Evolutionary conservation across 306 rosid species (phyloP), one percentile per base, ranked within the genome.

Genomic region (Cucurbita pepo): DNA sequence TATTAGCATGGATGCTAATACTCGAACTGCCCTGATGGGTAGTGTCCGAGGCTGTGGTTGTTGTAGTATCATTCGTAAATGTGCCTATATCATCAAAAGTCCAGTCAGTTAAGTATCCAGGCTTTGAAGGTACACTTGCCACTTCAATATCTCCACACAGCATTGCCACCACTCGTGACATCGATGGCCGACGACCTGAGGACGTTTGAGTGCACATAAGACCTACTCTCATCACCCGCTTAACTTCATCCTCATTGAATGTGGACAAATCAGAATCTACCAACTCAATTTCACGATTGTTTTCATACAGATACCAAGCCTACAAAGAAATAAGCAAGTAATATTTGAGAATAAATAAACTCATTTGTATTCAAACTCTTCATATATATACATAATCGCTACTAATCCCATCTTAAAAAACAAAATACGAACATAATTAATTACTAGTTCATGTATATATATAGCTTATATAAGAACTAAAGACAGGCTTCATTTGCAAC

Each of bases 151-250:
- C 88, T 80, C 93, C 91, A 3, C 84, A 56, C 69, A 90, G 85
- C 93, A 90, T 90, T 58, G 89, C 91, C 74, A 90, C 86, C 8
- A 86, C 93, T 3, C 85, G 85, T 0, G 93, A 88, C 96, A 88
- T 90, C 3, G 86, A 60, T 43, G 93, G 96, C 22, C 88, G 80
- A 48, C 65, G 77, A 14, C 57, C 25, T 30, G 93, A 89, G 18
- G 89, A 75, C 76, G 91, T 72, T 48, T 90, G 93, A 45, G 91
- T 87, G 85, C 93, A 90, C 73, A 80, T 21, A 44, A 86, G 83
- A 12, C 84, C 82, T 76, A 90, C 69, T 56, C 83, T 81, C 4
- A 80, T 83, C 9, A 87, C 34, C 12, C 88, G 72, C 54, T 67
- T 79, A 15, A 74, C 81, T 83, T 90, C 88, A 40, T 83, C 91